Evolutionary conservation across 2,329 filamentous ascomycete species (phyloP), one percentile per base, ranked within the genome.

Genomic region (Hysterium pulicare): DNA sequence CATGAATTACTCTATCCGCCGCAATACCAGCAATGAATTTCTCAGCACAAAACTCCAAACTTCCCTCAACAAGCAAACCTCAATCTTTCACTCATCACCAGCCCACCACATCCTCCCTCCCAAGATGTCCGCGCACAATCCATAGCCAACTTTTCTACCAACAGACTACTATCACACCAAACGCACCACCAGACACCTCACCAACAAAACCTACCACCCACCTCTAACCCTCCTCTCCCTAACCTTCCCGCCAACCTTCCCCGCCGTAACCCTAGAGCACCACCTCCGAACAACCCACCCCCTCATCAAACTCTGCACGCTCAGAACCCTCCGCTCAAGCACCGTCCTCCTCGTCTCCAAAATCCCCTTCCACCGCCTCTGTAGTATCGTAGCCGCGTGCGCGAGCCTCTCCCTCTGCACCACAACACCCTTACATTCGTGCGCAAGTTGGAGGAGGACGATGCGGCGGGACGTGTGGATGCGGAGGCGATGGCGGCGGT

Each of bases 401-500:
- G 68, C 54, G 10, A 78, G 52, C 28, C 61, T 53, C 34, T 74
- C 64, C 22, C 71, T 54, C 4, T 68, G 64, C 45, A 67, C 63
- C 19, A 76, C 75, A 1, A 78, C 71, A 1, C 54, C 58, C 2
- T 71, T 70, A 47, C 75, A 78, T 10, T 74, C 64, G 26, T 67
- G 54, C 15, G 74, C 74, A 10, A 77, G 41, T 10, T 61, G 59
- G 54, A 73, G 60, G 7, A 71, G 52, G 3, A 53, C 49, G 16
- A 74, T 57, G 5, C 71, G 66, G 30, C 58, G 55, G 5, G 55
- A 48, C 1, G 61, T 50, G 9, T 49, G 50, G 15, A 55, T 48
- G 21, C 68, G 60, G 9, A 56, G 42, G n/a, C 63, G 41, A 40
- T 52, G 52, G 4, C 45, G 34, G 15, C 79, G 73, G 66, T 73